Percentiles rank a stretch among this genome's conserved stretches.
phyloP scores from a whole-genome alignment of 2,329 filamentous ascomycete species.

The Iodosphaeria phyllophila region DNA sequence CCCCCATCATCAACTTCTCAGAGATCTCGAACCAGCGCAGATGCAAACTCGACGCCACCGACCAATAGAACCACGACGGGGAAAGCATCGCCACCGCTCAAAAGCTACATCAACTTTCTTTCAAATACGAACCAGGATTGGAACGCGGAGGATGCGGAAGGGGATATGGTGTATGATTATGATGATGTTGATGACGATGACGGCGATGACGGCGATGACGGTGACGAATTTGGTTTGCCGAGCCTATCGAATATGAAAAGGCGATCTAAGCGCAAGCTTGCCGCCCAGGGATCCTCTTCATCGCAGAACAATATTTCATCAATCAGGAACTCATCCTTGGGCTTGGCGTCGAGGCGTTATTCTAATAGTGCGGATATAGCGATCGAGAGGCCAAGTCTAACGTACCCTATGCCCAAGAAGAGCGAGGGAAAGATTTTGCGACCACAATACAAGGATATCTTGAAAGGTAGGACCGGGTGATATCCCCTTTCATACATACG shows the following conservation, averaged over 20 bases:
- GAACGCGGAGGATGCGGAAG: slow-evolving; percentile 43
- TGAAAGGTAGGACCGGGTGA: slow-evolving; percentile 34
- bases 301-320: slow-evolving; percentile 16
- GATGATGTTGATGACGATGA: no score
- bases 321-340: slow-evolving; percentile 18
- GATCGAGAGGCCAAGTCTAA: slow-evolving; percentile 64
- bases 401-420: slow-evolving; percentile 77
- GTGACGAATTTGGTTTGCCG: slow-evolving; percentile 88
- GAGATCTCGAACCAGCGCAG: slow-evolving; percentile 33
- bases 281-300: slow-evolving; percentile 19
- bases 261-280: slow-evolving; percentile 36
- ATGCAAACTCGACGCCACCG: slow-evolving; percentile 36
- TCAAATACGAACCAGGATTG: slow-evolving; percentile 71
- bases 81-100: slow-evolving; percentile 25
- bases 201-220: no score
- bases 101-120: slow-evolving; percentile 64
- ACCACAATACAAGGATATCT: slow-evolving; percentile 93
- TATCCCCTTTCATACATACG: neutral
- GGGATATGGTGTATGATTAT: slow-evolving; percentile 59
- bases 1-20: slow-evolving; percentile 44
- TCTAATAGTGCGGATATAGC: slow-evolving; percentile 89
- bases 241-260: slow-evolving; percentile 84
- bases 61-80: slow-evolving; percentile 8
- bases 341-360: slow-evolving; percentile 32
- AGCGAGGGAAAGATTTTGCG: slow-evolving; percentile 87